Conservation (phyloP, 2,329 filamentous ascomycete genomes). For the Claviceps pazoutovae region DNA sequence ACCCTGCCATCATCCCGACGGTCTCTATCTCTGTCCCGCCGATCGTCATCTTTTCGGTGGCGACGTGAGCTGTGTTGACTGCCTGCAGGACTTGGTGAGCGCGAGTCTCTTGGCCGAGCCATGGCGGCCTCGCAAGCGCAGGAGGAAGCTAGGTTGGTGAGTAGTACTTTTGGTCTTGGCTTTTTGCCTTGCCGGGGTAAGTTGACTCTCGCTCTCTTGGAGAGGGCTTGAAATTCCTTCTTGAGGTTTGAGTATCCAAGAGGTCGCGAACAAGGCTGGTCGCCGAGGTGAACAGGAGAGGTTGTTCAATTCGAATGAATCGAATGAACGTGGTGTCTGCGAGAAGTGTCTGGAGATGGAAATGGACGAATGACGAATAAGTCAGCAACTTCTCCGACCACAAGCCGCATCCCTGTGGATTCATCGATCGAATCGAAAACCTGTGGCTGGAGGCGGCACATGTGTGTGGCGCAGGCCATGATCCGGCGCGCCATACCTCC, state of each 20-base stretch:
- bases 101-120: constrained; percentile 53
- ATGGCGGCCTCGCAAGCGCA: constrained; percentile 33
- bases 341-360: not conserved
- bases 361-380: not conserved
- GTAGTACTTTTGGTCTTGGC: constrained; percentile 21
- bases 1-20: constrained; percentile 36
- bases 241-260: not conserved
- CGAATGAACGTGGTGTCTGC: not conserved
- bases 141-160: constrained; percentile 26
- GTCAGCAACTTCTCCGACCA: not conserved
- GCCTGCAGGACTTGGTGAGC: constrained; percentile 92
- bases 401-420: not conserved
- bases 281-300: not conserved
- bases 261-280: not conserved
- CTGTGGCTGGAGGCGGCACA: not conserved
- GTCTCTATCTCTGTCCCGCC: constrained; percentile 38
- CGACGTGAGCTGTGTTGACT: constrained; percentile 63
- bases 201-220: not conserved
- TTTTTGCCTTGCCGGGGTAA: not conserved
- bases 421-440: no score
- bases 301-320: not conserved
- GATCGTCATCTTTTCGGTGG: constrained; percentile 47
- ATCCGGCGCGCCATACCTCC: not conserved
- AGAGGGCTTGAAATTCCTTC: not conserved
- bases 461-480: constrained; percentile 1